phyloP scores from a whole-genome alignment of 2,329 filamentous ascomycete species.

The Diaporthe nobilis region DNA sequence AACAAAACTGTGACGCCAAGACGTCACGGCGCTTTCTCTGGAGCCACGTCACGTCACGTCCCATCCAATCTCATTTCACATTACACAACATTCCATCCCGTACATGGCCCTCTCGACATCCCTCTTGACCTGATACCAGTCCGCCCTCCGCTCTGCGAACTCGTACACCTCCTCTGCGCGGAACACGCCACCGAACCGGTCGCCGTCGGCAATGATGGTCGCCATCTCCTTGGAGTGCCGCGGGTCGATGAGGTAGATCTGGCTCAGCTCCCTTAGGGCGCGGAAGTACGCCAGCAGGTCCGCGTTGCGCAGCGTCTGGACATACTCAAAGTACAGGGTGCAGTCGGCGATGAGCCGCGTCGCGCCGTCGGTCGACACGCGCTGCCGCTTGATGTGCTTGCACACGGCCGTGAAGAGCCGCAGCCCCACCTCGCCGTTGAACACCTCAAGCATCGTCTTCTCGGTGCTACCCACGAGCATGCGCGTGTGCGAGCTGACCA shows the following conservation, averaged over 20 bases:
- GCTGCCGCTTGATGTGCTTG: slow-evolving; percentile 97
- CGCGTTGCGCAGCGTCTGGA: slow-evolving; percentile 84
- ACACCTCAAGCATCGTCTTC: slow-evolving; percentile 98
- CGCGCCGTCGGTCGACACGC: slow-evolving; percentile 89
- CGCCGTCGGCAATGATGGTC: slow-evolving; percentile 91
- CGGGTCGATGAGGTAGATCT: slow-evolving; percentile 94
- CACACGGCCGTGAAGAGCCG: slow-evolving; percentile 92
- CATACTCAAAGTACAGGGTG: slow-evolving; percentile 91
- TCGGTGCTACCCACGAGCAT: slow-evolving; percentile 97
- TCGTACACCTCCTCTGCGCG: slow-evolving; percentile 97
- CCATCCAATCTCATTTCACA: slow-evolving; percentile 69
- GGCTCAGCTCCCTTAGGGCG: slow-evolving; percentile 90
- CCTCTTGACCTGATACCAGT: slow-evolving; percentile 92
- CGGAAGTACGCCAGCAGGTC: slow-evolving; percentile 92
- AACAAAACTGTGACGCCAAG: not conserved
- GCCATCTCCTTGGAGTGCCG: slow-evolving; percentile 94
- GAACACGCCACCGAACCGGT: slow-evolving; percentile 93
- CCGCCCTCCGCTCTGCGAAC: slow-evolving; percentile 92
- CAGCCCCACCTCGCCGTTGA: slow-evolving; percentile 96
- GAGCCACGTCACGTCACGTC: not conserved
- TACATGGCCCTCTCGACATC: slow-evolving; percentile 98
- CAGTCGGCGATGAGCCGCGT: slow-evolving; percentile 96
- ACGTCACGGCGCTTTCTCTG: not conserved
- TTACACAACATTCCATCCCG: slow-evolving; percentile 87
- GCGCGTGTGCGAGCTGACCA: slow-evolving; percentile 88